These are phyloP conservation scores for Rubroboletus pulcherrimus DNA, from an alignment of 768 basidiomycete species.

Conservation along the genomic window DNA sequence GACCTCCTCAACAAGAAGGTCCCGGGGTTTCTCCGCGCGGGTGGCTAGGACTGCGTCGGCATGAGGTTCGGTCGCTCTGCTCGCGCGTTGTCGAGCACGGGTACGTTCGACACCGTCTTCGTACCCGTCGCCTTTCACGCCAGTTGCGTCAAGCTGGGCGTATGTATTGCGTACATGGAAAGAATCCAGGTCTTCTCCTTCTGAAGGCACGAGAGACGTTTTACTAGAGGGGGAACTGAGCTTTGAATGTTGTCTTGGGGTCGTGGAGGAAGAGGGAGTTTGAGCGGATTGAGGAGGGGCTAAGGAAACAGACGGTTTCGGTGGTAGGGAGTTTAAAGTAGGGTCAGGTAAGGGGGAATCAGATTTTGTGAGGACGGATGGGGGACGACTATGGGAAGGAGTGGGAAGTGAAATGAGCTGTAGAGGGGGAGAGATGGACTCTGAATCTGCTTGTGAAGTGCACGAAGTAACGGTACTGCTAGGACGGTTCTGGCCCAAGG, in stretches of 20 bases:
- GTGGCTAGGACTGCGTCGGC: slow-evolving; percentile 55
- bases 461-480: slow-evolving; percentile 29
- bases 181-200: slow-evolving; percentile 77
- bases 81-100: slow-evolving; percentile 60
- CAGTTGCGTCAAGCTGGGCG: slow-evolving; percentile 81
- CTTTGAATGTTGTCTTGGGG: slow-evolving; percentile 27
- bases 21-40: slow-evolving; percentile 57
- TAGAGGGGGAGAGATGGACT: slow-evolving; percentile 13
- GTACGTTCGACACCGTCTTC: slow-evolving; percentile 94
- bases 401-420: slow-evolving; percentile 22
- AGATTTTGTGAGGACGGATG: slow-evolving; percentile 20
- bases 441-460: slow-evolving; percentile 22
- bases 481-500: slow-evolving; percentile 13
- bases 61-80: slow-evolving; percentile 54
- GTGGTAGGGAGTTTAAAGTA: slow-evolving; percentile 14
- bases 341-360: slow-evolving; percentile 26
- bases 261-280: slow-evolving; percentile 30
- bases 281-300: slow-evolving; percentile 34
- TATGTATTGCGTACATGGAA: slow-evolving; percentile 85
- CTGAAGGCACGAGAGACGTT: slow-evolving; percentile 63
- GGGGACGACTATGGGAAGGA: slow-evolving; percentile 28
- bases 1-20: slow-evolving; percentile 71
- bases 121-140: slow-evolving; percentile 94
- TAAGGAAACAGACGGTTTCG: slow-evolving; percentile 19
- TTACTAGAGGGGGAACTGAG: slow-evolving; percentile 44